Evolutionary conservation across 306 rosid species (phyloP).

Genomic region (Dicorynia guianensis): DNA sequence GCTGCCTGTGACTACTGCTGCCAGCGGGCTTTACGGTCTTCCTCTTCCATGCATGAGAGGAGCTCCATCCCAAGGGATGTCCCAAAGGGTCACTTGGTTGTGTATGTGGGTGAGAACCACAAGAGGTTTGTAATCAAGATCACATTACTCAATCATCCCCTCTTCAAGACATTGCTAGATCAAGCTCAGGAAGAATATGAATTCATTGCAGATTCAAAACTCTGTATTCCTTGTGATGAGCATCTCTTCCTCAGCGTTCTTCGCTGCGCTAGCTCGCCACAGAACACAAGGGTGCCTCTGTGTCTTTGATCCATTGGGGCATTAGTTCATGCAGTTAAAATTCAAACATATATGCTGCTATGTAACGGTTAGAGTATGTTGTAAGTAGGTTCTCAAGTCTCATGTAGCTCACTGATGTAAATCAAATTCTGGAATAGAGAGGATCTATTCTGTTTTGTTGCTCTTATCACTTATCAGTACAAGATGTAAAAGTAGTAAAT

Average conservation of each 20-base stretch:
- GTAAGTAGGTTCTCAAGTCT: slow-evolving; percentile 35
- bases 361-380: slow-evolving; percentile 35
- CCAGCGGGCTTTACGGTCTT: slow-evolving; percentile 58
- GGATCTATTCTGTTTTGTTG: slow-evolving; percentile 31
- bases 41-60: slow-evolving; percentile 48
- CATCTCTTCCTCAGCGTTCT: slow-evolving; percentile 68
- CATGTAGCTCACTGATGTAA: slow-evolving; percentile 39
- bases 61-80: slow-evolving; percentile 81
- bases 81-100: slow-evolving; percentile 95
- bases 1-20: slow-evolving; percentile 57
- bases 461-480: neutral
- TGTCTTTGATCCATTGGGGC: slow-evolving; percentile 34
- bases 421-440: slow-evolving; percentile 26
- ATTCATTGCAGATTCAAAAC: slow-evolving; percentile 69
- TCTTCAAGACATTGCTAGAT: slow-evolving; percentile 83
- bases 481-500: slow-evolving; percentile 21
- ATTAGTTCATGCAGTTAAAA: slow-evolving; percentile 32
- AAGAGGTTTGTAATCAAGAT: slow-evolving; percentile 86
- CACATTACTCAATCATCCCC: slow-evolving; percentile 75
- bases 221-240: slow-evolving; percentile 86
- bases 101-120: slow-evolving; percentile 78
- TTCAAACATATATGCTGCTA: slow-evolving; percentile 45
- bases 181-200: slow-evolving; percentile 85
- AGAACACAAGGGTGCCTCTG: slow-evolving; percentile 33
- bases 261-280: slow-evolving; percentile 55